Conservation (phyloP, 352 stramenopile species). For the Pythium monospermum region DNA sequence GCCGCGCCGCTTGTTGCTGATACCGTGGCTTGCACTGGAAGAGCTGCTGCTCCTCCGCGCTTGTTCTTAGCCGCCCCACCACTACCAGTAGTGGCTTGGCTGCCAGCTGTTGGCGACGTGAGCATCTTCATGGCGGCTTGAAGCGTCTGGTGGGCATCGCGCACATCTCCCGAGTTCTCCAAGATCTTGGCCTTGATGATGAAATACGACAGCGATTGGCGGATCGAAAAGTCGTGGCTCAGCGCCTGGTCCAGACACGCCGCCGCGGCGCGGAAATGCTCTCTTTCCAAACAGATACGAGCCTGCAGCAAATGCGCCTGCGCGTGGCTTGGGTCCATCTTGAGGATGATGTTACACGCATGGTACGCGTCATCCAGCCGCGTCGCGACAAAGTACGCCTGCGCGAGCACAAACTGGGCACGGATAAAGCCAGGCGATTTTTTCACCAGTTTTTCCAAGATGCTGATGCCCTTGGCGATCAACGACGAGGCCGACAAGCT, state of each 20-base stretch:
- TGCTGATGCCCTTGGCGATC: conserved; percentile 52
- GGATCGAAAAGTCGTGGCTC: conserved; percentile 86
- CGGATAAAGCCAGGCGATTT: conserved; percentile 82
- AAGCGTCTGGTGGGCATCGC: conserved; percentile 75
- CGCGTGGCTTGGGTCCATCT: conserved; percentile 69
- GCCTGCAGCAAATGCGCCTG: conserved; percentile 82
- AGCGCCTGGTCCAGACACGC: conserved; percentile 84
- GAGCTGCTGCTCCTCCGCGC: background rate
- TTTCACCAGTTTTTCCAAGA: conserved; percentile 80
- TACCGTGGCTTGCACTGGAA: too few relatives aligned
- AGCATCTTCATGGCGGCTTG: conserved; percentile 76
- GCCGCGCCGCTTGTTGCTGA: background rate
- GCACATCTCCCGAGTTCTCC: conserved; percentile 65
- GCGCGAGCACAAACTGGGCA: conserved; percentile 78
- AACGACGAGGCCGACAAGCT: conserved; percentile 5
- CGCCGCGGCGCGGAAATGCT: conserved; percentile 68
- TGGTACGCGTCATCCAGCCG: conserved; percentile 79
- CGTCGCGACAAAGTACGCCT: conserved; percentile 68
- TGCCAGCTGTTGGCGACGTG: conserved; percentile 1
- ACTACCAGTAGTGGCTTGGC: background rate
- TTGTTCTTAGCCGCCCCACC: conserved; percentile 10
- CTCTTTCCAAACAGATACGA: conserved; percentile 70
- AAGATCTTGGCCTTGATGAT: conserved; percentile 87
- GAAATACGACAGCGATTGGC: conserved; percentile 78
- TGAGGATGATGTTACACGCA: conserved; percentile 68